These are phyloP conservation scores for Chaetomium fimeti DNA, from an alignment of 495 filamentous ascomycete species.

Conservation along the genomic window DNA sequence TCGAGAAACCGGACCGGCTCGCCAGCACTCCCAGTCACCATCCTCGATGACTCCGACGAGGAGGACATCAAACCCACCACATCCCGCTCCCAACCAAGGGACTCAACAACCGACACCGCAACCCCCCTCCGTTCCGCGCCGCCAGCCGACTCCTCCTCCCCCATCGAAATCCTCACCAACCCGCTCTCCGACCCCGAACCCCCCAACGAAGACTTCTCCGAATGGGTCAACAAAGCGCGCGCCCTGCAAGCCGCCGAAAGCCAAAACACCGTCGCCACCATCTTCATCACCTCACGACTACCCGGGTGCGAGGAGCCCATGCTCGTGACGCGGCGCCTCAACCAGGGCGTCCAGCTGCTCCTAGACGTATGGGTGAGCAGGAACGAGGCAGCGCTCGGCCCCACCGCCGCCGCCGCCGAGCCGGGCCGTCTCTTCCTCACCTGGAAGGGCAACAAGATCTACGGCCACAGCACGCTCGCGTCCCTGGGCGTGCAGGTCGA, in stretches of 20 bases:
- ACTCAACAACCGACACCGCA: neutral
- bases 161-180: slow-evolving; percentile 11
- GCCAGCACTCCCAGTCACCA: slow-evolving; percentile 3
- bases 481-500: slow-evolving; percentile 59
- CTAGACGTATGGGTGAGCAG: slow-evolving; percentile 23
- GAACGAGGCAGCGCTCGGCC: neutral
- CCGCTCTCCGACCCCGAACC: neutral
- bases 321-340: slow-evolving; percentile 17
- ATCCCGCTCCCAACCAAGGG: neutral
- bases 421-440: slow-evolving; percentile 62
- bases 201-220: slow-evolving; percentile 64
- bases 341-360: slow-evolving; percentile 26
- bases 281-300: slow-evolving; percentile 25
- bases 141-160: neutral
- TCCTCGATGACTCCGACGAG: slow-evolving; percentile 2
- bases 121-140: neutral
- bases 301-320: slow-evolving; percentile 18
- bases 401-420: slow-evolving; percentile 18
- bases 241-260: slow-evolving; percentile 6
- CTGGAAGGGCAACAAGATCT: slow-evolving; percentile 72
- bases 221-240: slow-evolving; percentile 28
- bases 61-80: neutral
- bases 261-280: slow-evolving; percentile 15
- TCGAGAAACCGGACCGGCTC: neutral
- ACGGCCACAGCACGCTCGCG: slow-evolving; percentile 67